Base-by-base conservation (phyloP, 2,329 filamentous ascomycete species). In the Claviceps spartinae region DNA sequence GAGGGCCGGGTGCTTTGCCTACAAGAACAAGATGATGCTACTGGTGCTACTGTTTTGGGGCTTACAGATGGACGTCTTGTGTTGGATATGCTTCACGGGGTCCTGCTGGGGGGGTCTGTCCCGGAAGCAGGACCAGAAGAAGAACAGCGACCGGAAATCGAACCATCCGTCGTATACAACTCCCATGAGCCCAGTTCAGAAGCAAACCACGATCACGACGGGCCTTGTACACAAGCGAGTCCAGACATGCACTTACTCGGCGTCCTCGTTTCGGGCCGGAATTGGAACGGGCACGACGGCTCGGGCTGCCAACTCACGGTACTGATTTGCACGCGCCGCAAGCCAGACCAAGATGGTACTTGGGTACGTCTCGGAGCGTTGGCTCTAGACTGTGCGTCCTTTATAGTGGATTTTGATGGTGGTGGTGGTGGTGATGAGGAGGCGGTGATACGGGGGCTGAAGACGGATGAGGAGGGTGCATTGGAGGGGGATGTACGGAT, bases 321-420 rank as follows among this genome's bases (percentile, higher is more conserved):
- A 5, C 57, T 67, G 40, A 55, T 67, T 18, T 67, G 63, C 47
- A 59, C 58, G 3, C 59, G 56, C 18, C 57, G 58, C 18, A 56
- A 60, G 16, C 64, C 61, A 63, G 59, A 61, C 18, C 37, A 59
- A 0, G 57, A 62, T 13, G 60, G 58, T 18, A 58, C 60, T 18
- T 59, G 64, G 18, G 57, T 68, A 24, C 61, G 66, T 1, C 58
- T 68, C 1, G 66, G 66, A 2, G 62, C 59, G 1, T 46, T 67
- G 36, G 58, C 60, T 45, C 51, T 67, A 22, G 54, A 55, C 3
- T 61, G 54, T 11, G 63, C 59, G 16, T 60, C 58, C 3, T 56
- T 69, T 11, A 54, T 18, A 6, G 26, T 57, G 22, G 60, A 58
- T 3, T 57, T 57, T 37, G 59, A 58, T n/a, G 54, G 56, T 22